A percentile compares a stretch with the other conserved stretches of the same genome.
phyloP scores from a whole-genome alignment of 768 basidiomycete genomes.

The Tricholoma sp. region DNA sequence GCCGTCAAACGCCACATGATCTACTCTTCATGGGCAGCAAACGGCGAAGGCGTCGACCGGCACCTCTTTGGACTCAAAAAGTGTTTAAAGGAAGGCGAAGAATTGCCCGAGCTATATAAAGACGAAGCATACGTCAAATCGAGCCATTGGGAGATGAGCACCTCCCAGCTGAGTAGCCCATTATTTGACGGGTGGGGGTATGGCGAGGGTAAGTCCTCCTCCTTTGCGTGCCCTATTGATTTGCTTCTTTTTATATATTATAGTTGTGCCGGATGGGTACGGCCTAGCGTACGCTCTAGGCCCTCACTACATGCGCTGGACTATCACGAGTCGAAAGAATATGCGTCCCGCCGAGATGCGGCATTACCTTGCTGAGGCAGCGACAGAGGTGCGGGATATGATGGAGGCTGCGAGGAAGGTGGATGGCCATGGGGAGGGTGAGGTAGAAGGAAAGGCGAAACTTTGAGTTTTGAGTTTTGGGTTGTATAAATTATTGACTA shows the following conservation, averaged over 20 bases:
- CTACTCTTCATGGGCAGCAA: conserved; percentile 88
- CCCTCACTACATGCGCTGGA: conserved; percentile 82
- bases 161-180: conserved; percentile 76
- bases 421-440: conserved; percentile 4
- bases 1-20: conserved; percentile 82
- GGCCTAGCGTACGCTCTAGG: conserved; percentile 90
- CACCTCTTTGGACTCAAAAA: conserved; percentile 94
- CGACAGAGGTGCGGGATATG: conserved; percentile 17
- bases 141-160: conserved; percentile 90
- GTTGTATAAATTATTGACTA: neutral
- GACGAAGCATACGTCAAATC: conserved; percentile 67
- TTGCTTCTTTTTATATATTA: neutral
- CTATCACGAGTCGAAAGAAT: conserved; percentile 70
- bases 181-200: conserved; percentile 97
- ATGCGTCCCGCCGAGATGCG: conserved; percentile 43
- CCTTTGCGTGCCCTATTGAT: too few species aligned
- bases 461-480: neutral
- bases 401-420: conserved; percentile 15
- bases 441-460: conserved; percentile 6
- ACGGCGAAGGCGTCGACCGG: conserved; percentile 91
- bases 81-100: conserved; percentile 68
- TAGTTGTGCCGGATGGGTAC: conserved; percentile 86
- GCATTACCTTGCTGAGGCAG: conserved; percentile 41
- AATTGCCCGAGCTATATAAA: conserved; percentile 65
- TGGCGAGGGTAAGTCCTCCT: conserved; percentile 66